Percentiles rank a stretch among this genome's conserved stretches.
phyloP scores from a whole-genome alignment of 176 grass and related monocot genomes.

The Phragmites australis region DNA sequence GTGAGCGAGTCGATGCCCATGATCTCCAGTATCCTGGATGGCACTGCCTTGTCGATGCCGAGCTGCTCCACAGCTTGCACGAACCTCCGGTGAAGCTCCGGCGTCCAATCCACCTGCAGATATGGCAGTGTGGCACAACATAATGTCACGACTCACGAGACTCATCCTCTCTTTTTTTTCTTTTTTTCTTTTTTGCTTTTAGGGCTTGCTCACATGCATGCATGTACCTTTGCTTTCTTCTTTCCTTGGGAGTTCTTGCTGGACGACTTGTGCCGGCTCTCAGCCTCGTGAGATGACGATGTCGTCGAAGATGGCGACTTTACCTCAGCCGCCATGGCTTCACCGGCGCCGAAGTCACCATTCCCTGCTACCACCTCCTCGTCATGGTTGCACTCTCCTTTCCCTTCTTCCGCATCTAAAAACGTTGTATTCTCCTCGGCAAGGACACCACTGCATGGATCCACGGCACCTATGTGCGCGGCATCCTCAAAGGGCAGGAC shows the following conservation, averaged over 20 bases:
- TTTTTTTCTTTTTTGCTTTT: neutral
- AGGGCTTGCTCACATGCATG: neutral
- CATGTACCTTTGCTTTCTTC: slow-evolving; percentile 81
- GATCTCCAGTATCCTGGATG: slow-evolving; percentile 92
- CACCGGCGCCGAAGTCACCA: slow-evolving; percentile 3
- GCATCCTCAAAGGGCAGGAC: neutral
- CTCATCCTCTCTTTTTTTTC: too few species aligned
- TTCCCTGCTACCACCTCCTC: slow-evolving; percentile 13
- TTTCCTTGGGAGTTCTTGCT: slow-evolving; percentile 66
- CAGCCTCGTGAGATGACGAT: slow-evolving; percentile 34
- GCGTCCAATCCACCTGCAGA: slow-evolving; percentile 89
- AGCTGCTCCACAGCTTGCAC: slow-evolving; percentile 91
- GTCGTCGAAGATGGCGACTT: slow-evolving; percentile 54
- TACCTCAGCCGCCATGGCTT: slow-evolving; percentile 6
- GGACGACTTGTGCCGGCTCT: slow-evolving; percentile 48
- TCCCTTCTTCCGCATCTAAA: slow-evolving; percentile 28
- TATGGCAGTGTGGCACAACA: neutral
- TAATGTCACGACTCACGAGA: neutral
- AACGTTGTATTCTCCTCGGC: neutral
- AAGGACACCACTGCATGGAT: neutral
- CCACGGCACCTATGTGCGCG: neutral
- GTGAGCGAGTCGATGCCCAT: slow-evolving; percentile 91
- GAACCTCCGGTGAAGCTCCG: slow-evolving; percentile 88
- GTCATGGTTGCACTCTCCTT: slow-evolving; percentile 29
- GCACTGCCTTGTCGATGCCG: slow-evolving; percentile 87